Percentiles rank a stretch among this genome's conserved stretches.
phyloP scores from a whole-genome alignment of 108 stramenopile genomes.

The Poteriospumella lacustris region DNA sequence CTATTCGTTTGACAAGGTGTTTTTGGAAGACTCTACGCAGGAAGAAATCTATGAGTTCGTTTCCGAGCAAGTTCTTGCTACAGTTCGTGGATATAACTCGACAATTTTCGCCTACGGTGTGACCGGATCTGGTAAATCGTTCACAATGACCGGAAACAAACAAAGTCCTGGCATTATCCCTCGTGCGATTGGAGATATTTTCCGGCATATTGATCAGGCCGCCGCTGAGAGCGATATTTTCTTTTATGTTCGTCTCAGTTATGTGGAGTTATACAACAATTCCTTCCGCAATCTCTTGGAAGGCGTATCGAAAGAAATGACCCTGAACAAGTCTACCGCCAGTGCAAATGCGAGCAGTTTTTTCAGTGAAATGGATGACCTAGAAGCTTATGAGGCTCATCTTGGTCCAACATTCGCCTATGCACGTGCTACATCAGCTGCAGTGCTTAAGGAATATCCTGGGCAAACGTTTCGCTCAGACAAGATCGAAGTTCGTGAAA shows the following conservation, averaged over 20 bases:
- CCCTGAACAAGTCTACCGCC: background rate
- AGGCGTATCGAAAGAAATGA: background rate
- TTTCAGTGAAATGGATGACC: background rate
- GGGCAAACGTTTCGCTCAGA: background rate
- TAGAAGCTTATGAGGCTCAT: background rate
- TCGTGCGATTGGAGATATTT: constrained; percentile 37
- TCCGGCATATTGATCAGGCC: background rate
- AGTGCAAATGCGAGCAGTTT: background rate
- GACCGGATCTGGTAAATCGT: constrained; percentile 51
- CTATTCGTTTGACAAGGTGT: constrained; percentile 25
- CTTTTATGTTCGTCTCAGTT: constrained; percentile 49
- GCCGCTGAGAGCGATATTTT: constrained; percentile 38
- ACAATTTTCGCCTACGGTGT: constrained; percentile 88
- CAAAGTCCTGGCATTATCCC: constrained; percentile 46
- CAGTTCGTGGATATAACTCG: constrained; percentile 83
- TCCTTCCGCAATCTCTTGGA: constrained; percentile 49
- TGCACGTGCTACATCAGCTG: background rate
- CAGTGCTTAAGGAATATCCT: background rate
- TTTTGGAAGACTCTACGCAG: constrained; percentile 35
- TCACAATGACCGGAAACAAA: constrained; percentile 50
- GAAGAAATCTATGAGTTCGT: constrained; percentile 46
- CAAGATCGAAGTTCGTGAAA: constrained; percentile 50
- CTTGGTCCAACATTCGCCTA: background rate
- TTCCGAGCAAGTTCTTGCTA: constrained; percentile 41
- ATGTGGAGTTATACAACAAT: constrained; percentile 59